Percentiles rank a stretch among this genome's conserved stretches.
These are phyloP conservation scores for Avena insularis DNA, from an alignment of 176 grass and related monocot genomes.

Conservation along the genomic window DNA sequence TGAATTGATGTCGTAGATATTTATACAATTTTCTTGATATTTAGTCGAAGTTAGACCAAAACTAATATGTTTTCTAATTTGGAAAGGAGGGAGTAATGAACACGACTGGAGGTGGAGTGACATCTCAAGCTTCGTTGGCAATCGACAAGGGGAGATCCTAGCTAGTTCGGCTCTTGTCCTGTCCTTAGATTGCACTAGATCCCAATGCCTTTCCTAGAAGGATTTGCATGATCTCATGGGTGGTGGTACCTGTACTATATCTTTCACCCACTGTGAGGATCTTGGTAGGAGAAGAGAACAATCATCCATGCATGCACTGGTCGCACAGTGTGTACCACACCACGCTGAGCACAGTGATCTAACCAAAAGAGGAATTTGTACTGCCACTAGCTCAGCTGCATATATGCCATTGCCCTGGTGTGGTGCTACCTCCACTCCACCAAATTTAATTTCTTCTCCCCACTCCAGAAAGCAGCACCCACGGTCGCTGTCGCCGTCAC, in stretches of 20 bases:
- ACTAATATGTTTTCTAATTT: too few relatives aligned
- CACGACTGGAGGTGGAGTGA: too few relatives aligned
- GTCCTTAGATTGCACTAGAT: background rate
- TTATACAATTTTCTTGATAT: too few relatives aligned
- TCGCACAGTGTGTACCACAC: background rate
- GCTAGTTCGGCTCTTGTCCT: background rate
- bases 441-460: too few relatives aligned
- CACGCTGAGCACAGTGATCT: background rate
- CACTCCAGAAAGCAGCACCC: too few relatives aligned
- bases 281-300: background rate
- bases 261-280: background rate
- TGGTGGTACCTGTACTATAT: background rate
- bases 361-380: slow-evolving; percentile 28
- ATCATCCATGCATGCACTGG: background rate
- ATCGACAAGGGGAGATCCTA: background rate
- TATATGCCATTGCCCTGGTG: background rate
- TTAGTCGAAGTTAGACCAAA: too few relatives aligned
- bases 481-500: background rate
- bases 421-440: background rate
- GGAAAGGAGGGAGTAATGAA: too few relatives aligned
- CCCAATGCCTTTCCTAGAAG: background rate
- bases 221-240: slow-evolving; percentile 28
- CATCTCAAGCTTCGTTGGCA: too few relatives aligned
- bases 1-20: too few relatives aligned
- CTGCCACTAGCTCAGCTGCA: slow-evolving; percentile 24